phyloP scores from a whole-genome alignment of 371 early-diverging fungal species.

The Mucor plumbeus region DNA sequence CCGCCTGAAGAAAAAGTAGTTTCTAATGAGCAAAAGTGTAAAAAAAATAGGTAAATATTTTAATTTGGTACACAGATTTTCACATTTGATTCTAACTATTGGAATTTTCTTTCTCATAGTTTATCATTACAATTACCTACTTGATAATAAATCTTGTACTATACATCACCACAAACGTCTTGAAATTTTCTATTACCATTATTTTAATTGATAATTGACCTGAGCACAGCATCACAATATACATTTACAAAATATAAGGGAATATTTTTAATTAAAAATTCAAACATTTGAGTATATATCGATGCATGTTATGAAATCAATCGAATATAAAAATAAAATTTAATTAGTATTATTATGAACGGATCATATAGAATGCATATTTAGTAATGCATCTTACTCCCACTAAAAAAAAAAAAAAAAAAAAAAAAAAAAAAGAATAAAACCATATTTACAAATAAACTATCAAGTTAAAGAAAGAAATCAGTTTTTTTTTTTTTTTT shows the following conservation, averaged over 20 bases:
- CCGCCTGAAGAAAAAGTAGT: slow-evolving; percentile 24
- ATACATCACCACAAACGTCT: too few species aligned
- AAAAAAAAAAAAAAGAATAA: too few species aligned
- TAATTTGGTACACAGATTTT: neutral
- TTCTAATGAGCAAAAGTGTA: slow-evolving; percentile 11
- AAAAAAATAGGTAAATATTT: slow-evolving; percentile 23
- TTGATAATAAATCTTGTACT: neutral
- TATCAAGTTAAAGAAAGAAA: too few species aligned
- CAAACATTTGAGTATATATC: neutral
- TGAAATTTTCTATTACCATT: too few species aligned
- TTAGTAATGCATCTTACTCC: neutral
- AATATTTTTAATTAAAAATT: too few species aligned
- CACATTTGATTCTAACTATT: neutral
- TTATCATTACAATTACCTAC: slow-evolving; percentile 17
- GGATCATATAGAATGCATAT: neutral
- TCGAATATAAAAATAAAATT: neutral
- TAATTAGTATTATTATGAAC: neutral
- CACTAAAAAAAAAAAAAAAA: too few species aligned
- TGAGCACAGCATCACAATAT: too few species aligned
- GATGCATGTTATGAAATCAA: neutral
- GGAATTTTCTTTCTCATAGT: neutral
- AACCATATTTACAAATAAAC: neutral
- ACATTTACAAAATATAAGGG: too few species aligned
- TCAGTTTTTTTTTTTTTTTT: too few species aligned
- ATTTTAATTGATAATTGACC: too few species aligned